Conservation (phyloP, 148 eudicot genomes). For the Nyssa sinensis region DNA sequence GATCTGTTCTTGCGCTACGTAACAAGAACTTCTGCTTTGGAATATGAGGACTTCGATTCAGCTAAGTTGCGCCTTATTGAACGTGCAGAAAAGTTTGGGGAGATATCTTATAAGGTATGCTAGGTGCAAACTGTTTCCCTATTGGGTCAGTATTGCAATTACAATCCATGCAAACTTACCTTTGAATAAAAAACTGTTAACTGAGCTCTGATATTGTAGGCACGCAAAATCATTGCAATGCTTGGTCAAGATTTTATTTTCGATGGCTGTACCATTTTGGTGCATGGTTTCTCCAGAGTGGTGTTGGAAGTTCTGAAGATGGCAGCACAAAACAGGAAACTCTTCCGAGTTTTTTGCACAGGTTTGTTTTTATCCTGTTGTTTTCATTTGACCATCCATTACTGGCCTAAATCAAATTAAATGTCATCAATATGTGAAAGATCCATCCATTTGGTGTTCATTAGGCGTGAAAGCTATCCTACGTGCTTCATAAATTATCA, state of each 20-base stretch:
- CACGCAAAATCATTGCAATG: constrained; percentile 88
- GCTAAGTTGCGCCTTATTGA: constrained; percentile 97
- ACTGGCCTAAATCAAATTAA: neutral
- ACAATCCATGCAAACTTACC: neutral
- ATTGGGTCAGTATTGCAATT: neutral
- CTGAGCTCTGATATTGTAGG: constrained; percentile 41
- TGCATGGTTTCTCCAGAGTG: constrained; percentile 95
- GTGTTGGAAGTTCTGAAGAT: constrained; percentile 84
- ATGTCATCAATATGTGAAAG: neutral
- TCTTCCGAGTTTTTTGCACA: constrained; percentile 87
- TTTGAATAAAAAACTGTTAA: neutral
- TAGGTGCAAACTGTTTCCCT: too few relatives aligned
- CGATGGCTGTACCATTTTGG: constrained; percentile 93
- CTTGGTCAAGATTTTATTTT: constrained; percentile 94
- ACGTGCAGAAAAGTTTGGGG: constrained; percentile 99
- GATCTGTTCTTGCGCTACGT: constrained; percentile 95
- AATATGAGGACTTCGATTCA: constrained; percentile 88
- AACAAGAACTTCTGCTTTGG: constrained; percentile 93
- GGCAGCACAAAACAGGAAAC: constrained; percentile 74
- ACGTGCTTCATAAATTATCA: too few relatives aligned
- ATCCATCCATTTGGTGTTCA: neutral
- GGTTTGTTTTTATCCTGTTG: constrained; percentile 45
- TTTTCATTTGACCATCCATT: neutral
- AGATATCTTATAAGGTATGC: constrained; percentile 89
- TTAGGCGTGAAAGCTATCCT: too few relatives aligned